Evolutionary conservation across 352 stramenopile species (phyloP), one percentile per base, ranked within the genome.

Genomic region (Discostella stelligera): DNA sequence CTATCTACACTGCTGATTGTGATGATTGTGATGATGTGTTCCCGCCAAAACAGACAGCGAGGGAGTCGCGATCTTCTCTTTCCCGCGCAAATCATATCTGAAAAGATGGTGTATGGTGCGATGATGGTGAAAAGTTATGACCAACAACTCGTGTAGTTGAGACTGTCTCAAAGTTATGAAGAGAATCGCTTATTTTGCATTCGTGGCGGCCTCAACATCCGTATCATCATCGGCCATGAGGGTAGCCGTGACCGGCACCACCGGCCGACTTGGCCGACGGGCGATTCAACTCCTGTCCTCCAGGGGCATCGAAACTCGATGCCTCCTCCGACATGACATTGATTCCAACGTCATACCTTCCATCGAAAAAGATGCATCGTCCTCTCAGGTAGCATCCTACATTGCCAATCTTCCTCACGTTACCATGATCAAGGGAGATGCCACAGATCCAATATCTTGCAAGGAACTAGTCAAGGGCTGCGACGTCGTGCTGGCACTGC

Each of bases 311-410:
- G 32, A 66, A 46, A 70, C 71, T 11, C 55, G 66, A 30, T 72
- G 53, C 54, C 71, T 91, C 49, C 54, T 90, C 1, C 79, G 83
- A 6, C 76, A 87, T 48, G 65, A 71, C 7, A 70, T 83, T 27
- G 63, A 72, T 67, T 25, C 65, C 20, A 54, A 20, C 44, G 56
- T 66, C 20, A 16, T 59, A 13, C 70, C 65, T 71, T 71, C 67
- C 20, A 60, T 65, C 21, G 46, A 56, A 25, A 71, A 73, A 74
- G 68, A 53, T 80, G 52, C 49, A 53, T 23, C 58, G 3, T 25
- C 70, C 2, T 37, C 74, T 9, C 50, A 71, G 55, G 71, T 83
- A 23, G 69, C 79, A 10, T 39, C 59, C 6, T 84, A 71, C 69
- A 74, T 84, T 10, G 14, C 69, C 8, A 59, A 25, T n/a, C 60